Percentiles rank a stretch among this genome's conserved stretches.
These are phyloP conservation scores for Tricladium varicosporioides DNA, from an alignment of 2,329 filamentous ascomycete genomes.

Conservation along the genomic window DNA sequence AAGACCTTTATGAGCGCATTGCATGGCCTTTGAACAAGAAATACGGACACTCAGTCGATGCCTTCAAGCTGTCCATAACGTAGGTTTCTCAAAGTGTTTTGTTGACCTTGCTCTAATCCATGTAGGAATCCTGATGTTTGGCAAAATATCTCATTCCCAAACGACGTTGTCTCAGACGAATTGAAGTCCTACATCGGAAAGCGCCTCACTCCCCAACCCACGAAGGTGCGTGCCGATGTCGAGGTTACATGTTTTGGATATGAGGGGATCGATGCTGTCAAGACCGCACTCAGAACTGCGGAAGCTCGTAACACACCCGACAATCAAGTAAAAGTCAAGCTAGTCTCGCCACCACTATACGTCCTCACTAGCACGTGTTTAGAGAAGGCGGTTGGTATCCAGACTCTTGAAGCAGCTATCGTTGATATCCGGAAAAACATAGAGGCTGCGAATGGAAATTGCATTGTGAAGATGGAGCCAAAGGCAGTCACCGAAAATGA, in stretches of 20 bases:
- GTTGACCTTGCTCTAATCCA: slow-evolving; percentile 15
- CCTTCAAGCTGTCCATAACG: slow-evolving; percentile 99
- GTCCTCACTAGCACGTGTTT: slow-evolving; percentile 93
- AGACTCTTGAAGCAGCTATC: slow-evolving; percentile 84
- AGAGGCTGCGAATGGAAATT: slow-evolving; percentile 71
- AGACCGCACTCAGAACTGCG: slow-evolving; percentile 84
- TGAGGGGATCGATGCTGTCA: slow-evolving; percentile 97
- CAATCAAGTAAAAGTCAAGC: slow-evolving; percentile 94
- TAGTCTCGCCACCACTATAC: slow-evolving; percentile 96
- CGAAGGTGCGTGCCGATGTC: slow-evolving; percentile 96
- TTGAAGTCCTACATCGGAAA: slow-evolving; percentile 95
- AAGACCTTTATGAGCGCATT: slow-evolving; percentile 90
- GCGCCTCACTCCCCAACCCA: slow-evolving; percentile 95
- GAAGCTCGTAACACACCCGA: slow-evolving; percentile 91
- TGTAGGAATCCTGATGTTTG: slow-evolving; percentile 90
- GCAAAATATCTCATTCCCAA: slow-evolving; percentile 89
- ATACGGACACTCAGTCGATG: slow-evolving; percentile 94
- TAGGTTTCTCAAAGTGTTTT: slow-evolving; percentile 42
- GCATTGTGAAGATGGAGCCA: slow-evolving; percentile 95
- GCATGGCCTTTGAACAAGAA: slow-evolving; percentile 98
- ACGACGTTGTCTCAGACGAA: slow-evolving; percentile 80
- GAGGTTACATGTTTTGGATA: slow-evolving; percentile 95
- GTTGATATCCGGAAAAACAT: slow-evolving; percentile 82
- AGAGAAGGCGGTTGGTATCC: slow-evolving; percentile 86
- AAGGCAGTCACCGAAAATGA: slow-evolving; percentile 99